Conservation (phyloP, 768 basidiomycete genomes). For the Hypholoma fasciculare region DNA sequence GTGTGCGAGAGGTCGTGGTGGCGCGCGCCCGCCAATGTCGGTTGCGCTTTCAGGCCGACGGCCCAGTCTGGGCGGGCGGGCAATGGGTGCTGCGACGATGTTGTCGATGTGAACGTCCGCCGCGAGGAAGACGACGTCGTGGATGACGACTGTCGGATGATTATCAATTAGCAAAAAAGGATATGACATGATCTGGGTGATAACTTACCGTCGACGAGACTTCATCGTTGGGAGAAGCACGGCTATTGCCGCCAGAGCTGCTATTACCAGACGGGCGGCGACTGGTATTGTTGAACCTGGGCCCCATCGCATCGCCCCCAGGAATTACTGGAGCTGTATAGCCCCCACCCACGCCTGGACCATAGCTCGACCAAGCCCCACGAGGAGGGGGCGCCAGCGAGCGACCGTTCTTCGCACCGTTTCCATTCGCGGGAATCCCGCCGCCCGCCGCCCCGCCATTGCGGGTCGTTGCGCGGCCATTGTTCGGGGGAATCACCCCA, state of each 20-base stretch:
- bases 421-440: constrained; percentile 14
- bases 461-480: constrained; percentile 26
- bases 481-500: constrained; percentile 30
- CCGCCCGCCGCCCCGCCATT: constrained; percentile 21
- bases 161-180: constrained; percentile 5
- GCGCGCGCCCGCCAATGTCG: constrained; percentile 55
- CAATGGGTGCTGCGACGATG: constrained; percentile 75
- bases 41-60: constrained; percentile 77
- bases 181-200: neutral
- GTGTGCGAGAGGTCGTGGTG: constrained; percentile 50
- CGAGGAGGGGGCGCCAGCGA: constrained; percentile 37
- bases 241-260: constrained; percentile 53
- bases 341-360: constrained; percentile 58
- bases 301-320: constrained; percentile 58
- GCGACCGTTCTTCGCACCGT: constrained; percentile 28
- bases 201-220: constrained; percentile 75
- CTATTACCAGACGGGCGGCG: constrained; percentile 55
- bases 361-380: constrained; percentile 64
- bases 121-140: constrained; percentile 80
- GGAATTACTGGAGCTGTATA: constrained; percentile 29
- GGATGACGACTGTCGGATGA: constrained; percentile 57
- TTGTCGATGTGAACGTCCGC: constrained; percentile 70
- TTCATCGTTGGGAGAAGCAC: constrained; percentile 68
- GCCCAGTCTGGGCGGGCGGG: constrained; percentile 90
- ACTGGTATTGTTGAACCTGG: constrained; percentile 55